These are phyloP conservation scores for Nicotiana attenuata DNA, from an alignment of 257 asterid genomes.

Conservation along the genomic window DNA sequence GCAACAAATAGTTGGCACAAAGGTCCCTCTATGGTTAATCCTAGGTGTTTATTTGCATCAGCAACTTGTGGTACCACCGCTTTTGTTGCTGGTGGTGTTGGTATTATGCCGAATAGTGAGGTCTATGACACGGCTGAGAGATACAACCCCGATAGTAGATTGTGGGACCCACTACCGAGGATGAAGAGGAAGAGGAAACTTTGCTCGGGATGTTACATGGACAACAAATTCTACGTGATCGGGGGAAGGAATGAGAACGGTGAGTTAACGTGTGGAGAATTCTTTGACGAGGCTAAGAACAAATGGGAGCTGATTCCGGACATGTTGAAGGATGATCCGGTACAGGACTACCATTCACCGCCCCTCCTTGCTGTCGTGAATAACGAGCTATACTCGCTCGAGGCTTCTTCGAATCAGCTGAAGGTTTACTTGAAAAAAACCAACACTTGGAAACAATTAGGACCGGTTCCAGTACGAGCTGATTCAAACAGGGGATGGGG, in stretches of 20 bases:
- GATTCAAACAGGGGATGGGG: constrained; percentile 72
- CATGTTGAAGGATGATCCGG: constrained; percentile 66
- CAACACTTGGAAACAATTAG: constrained; percentile 63
- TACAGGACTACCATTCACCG: constrained; percentile 53
- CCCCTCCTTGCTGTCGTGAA: constrained; percentile 74
- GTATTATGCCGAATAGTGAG: constrained; percentile 17
- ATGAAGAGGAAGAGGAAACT: constrained; percentile 50
- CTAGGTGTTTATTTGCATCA: constrained; percentile 72
- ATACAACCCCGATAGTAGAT: constrained; percentile 37
- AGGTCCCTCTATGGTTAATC: constrained; percentile 66
- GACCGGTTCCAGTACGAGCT: constrained; percentile 67
- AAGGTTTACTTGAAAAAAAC: constrained; percentile 58
- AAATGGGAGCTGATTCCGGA: constrained; percentile 66
- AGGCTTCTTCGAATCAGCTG: constrained; percentile 56
- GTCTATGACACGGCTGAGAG: constrained; percentile 53
- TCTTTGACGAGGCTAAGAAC: constrained; percentile 40
- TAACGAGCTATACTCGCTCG: constrained; percentile 61
- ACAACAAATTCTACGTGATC: constrained; percentile 50
- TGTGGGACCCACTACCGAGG: constrained; percentile 62
- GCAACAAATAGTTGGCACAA: constrained; percentile 52
- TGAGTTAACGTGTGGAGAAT: constrained; percentile 67
- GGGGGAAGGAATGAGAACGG: constrained; percentile 63
- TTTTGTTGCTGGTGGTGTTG: constrained; percentile 75
- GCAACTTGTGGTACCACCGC: constrained; percentile 57
- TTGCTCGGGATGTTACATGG: constrained; percentile 75